Base-by-base conservation (phyloP, 345 rosid species). In the Eucalyptus curtisii region DNA sequence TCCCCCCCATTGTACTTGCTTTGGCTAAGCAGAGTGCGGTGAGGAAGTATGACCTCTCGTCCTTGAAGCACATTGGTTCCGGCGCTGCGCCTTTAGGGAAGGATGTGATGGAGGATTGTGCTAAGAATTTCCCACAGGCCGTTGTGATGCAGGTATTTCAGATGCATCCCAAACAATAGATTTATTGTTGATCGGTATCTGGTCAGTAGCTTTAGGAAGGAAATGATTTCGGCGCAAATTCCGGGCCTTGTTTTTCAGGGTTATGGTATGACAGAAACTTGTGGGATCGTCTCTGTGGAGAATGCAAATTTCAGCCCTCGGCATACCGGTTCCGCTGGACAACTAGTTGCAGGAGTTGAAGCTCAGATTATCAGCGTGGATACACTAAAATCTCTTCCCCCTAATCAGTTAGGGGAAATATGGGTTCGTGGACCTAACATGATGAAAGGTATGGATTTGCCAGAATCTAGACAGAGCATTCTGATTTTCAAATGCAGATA, bases 11-110 rank as follows among this genome's bases (percentile, higher is more conserved):
- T 49, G 88, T 97, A 33, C 95, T 96, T 89, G 98, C 97, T 81
- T 91, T 97, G 91, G 93, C 99, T n/a, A 97, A 96, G 92, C 94
- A 94, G 80, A 90, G 90, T 45, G 52, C 87, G 89, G 95, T 93
- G 85, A 94, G 91, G 76, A 96, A 94, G 80, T 95, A 90, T 89
- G 95, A 95, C 88, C 94, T 96, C 68, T 96, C 99, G 1, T 94
- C 99, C 2, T 89, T 97, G 91, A 93, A 89, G 91, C 93, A 90
- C 9, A 91, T 97, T 87, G 98, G 95, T 5, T 97, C 98, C 4
- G 96, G 98, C 50, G 99, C 99, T 59, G 99, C 99, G 3, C 99
- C 99, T 81, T 90, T 97, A 86, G 97, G 97, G 42, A 97, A 95
- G 91, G 99, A 97, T 48, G 89, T 95, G 92, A 97, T 96, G 99